Conservation (phyloP, 1,284 basidiomycete genomes). For the Ganoderma leucocontextum region DNA sequence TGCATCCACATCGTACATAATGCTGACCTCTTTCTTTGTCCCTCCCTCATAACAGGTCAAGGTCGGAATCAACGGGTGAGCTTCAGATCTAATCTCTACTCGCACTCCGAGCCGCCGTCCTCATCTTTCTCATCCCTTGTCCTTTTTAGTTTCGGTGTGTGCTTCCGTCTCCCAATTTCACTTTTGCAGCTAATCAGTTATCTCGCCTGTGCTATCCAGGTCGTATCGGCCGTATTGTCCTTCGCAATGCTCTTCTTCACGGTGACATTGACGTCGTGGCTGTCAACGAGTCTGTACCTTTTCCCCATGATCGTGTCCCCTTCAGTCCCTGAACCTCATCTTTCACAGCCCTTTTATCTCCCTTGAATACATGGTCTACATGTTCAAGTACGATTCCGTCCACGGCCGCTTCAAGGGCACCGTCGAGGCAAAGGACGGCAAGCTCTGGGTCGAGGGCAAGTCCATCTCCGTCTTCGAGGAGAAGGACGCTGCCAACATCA, state of each 20-base stretch:
- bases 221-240: conserved; percentile 98
- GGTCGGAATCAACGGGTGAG: conserved; percentile 93
- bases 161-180: not conserved
- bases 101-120: conserved; percentile 19
- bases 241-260: conserved; percentile 91
- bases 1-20: not conserved
- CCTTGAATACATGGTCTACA: conserved; percentile 98
- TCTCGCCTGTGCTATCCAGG: conserved; percentile 49
- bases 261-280: conserved; percentile 85
- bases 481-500: conserved; percentile 89
- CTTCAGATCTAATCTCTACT: conserved; percentile 22
- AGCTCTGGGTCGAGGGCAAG: conserved; percentile 90
- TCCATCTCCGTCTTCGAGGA: conserved; percentile 86
- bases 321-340: not conserved
- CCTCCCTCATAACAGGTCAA: conserved; percentile 61
- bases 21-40: conserved; percentile 11
- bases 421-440: conserved; percentile 87
- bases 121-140: conserved; percentile 31
- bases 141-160: conserved; percentile 67
- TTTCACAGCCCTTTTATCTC: conserved; percentile 89
- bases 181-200: not conserved
- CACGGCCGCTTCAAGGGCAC: conserved; percentile 95
- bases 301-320: conserved; percentile 9
- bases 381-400: conserved; percentile 99
- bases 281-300: conserved; percentile 82